A percentile compares a stretch with the other conserved stretches of the same genome.
Evolutionary conservation across 2,329 filamentous ascomycete species (phyloP).

Genomic region (Penicillium sp.): DNA sequence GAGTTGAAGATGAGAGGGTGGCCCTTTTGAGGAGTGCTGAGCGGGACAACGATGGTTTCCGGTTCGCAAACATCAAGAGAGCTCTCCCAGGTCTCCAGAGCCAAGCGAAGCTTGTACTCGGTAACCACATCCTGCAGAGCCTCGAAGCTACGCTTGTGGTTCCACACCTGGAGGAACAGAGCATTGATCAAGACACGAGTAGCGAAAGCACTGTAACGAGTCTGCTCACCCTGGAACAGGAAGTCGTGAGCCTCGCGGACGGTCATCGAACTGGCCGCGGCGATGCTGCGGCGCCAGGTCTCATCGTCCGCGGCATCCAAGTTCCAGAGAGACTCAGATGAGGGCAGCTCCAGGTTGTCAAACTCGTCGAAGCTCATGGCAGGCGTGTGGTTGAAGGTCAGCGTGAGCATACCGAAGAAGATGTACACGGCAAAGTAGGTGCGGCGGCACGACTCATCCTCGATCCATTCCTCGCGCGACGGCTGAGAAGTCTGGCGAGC

Average conservation of each 20-base stretch:
- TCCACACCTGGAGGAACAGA: constrained; percentile 97
- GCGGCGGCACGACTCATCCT: constrained; percentile 93
- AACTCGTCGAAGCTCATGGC: constrained; percentile 99
- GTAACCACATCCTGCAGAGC: constrained; percentile 96
- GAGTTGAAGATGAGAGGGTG: constrained; percentile 98
- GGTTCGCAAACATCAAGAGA: constrained; percentile 92
- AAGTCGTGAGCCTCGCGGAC: constrained; percentile 95
- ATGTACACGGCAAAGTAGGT: constrained; percentile 99
- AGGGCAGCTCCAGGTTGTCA: constrained; percentile 88
- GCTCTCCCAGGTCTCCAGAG: constrained; percentile 98
- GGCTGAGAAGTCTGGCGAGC: constrained; percentile 78
- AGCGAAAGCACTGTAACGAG: constrained; percentile 94
- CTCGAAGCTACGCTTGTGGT: constrained; percentile 97
- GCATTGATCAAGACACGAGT: constrained; percentile 99
- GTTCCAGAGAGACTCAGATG: constrained; percentile 94
- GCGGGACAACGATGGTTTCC: constrained; percentile 83
- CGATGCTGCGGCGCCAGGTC: constrained; percentile 81
- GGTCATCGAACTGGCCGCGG: constrained; percentile 74
- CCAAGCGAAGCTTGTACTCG: constrained; percentile 95
- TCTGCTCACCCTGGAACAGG: constrained; percentile 88
- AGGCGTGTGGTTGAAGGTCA: constrained; percentile 97
- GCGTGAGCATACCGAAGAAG: constrained; percentile 92
- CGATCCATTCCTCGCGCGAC: constrained; percentile 88
- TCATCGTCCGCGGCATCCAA: constrained; percentile 77
- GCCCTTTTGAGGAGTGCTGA: constrained; percentile 93